Base-by-base conservation (phyloP, 768 basidiomycete genomes). In the Pleurotus sapidus region DNA sequence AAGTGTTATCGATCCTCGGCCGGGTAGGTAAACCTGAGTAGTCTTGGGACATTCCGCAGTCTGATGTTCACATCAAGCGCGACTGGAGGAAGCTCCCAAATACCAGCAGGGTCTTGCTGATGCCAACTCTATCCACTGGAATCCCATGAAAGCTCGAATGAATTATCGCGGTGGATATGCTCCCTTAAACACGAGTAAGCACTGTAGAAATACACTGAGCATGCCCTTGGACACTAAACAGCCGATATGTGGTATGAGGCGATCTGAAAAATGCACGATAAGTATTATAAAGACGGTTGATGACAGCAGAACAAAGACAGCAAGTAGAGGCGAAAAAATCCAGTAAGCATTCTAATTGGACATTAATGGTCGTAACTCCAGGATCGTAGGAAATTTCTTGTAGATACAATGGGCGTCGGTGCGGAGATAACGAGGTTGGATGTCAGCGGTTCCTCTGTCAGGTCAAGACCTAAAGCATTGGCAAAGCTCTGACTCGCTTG, bases 351-450 rank as follows among this genome's bases (percentile, higher is more conserved):
- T 50, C 49, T 50, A 50, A n/a, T 3, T 27, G 4, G 46, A 3
- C 46, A 23, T 42, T 24, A 54, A 18, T 54, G 51, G 27, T 70
- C 71, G 30, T 61, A 59, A 57, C 68, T 71, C 61, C 68, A 73
- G 12, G 71, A 69, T 43, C 71, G 61, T 59, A 74, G 60, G 55
- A 74, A 70, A 43, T 58, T 45, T 17, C 61, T 62, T 40, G 60
- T 66, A 4, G 72, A 64, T 4, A 66, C 62, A 20, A 69, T 62
- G 8, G 75, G 75, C 18, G 68, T 72, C 1, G 74, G 75, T 5
- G 73, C 71, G 46, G 61, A 67, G 46, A 74, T 70, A 7, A 54
- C 39, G 11, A 54, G 39, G 39, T 39, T 39, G 42, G 51, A n/a
- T 39, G 51, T 12, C 11, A 46, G 55, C 5, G 55, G 55, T 46